Conservation (phyloP, 1,139 yeast genomes). For the Debaryomyces nepalensis region DNA sequence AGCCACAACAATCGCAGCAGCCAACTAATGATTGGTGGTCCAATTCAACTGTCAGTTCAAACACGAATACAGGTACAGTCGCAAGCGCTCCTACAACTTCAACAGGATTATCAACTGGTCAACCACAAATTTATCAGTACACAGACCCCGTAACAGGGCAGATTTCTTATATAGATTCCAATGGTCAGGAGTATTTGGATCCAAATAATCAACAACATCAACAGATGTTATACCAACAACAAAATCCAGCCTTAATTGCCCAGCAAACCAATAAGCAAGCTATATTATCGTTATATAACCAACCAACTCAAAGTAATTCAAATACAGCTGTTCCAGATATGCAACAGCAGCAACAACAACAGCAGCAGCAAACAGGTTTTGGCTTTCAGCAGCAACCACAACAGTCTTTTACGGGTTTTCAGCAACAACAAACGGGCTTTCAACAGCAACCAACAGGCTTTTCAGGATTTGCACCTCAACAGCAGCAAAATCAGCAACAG, state of each 20-base stretch:
- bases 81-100: slow-evolving; percentile 25
- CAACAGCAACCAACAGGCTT: slow-evolving; percentile 12
- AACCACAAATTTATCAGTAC: slow-evolving; percentile 58
- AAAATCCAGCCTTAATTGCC: slow-evolving; percentile 45
- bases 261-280: slow-evolving; percentile 51
- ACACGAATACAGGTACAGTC: slow-evolving; percentile 19
- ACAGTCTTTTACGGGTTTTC: slow-evolving; percentile 24
- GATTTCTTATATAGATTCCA: slow-evolving; percentile 60
- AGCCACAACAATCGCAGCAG: slow-evolving; percentile 22
- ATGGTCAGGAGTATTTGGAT: slow-evolving; percentile 63
- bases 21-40: slow-evolving; percentile 35
- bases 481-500: no score
- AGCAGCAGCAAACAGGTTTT: slow-evolving; percentile 18
- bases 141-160: slow-evolving; percentile 67
- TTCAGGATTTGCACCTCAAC: no score
- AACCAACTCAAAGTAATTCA: slow-evolving; percentile 36
- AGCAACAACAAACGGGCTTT: slow-evolving; percentile 17
- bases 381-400: slow-evolving; percentile 26
- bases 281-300: slow-evolving; percentile 46
- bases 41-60: slow-evolving; percentile 11
- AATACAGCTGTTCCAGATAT: slow-evolving; percentile 30
- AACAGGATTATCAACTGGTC: slow-evolving; percentile 19
- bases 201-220: slow-evolving; percentile 60
- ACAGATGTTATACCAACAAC: slow-evolving; percentile 50
- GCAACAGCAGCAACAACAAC: slow-evolving; percentile 24